Base-by-base conservation (phyloP, 2,329 filamentous ascomycete species). In the Trichophyton verrucosum region DNA sequence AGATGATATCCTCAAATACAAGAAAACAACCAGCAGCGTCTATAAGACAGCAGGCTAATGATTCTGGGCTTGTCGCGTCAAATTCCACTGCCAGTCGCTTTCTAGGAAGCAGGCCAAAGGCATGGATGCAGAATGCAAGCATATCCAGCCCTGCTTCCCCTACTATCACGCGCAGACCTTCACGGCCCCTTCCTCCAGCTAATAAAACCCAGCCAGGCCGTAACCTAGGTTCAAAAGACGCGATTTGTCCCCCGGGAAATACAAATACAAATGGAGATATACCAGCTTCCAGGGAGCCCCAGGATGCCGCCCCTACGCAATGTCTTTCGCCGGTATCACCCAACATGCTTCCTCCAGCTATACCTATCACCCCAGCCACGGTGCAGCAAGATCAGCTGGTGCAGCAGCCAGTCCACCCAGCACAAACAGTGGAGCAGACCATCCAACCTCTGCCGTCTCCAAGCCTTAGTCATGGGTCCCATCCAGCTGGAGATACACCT, bases 1-100 rank as follows among this genome's bases (percentile, higher is more conserved):
- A 40, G n/a, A 60, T 40, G 27, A 44, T 20, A 17, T 24, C 46
- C 27, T 17, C 58, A 20, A 40, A 51, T 13, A 27, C 51, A 30
- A 47, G 57, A 46, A 38, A 38, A 17, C n/a, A 11, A 46, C 22
- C 56, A 11, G 9, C 60, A 36, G 20, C 62, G 42, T 24, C 51
- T 22, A 47, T 20, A 47, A 47, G 44, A 24, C 44, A 47, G 9
- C 44, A 47, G 17, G 17, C 57, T 33, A 15, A 38, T 17, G 60
- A 49, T 49, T 20, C 51, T 24, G 56, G 55, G n/a, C 59, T 63
- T 44, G 59, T 61, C 44, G 51, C 22, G 17, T 71, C 69, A 59
- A 77, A 77, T 66, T 70, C 70, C 55, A 77, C 75, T 13, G 71
- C 71, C 55, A 74, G 63, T 60, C 66, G 68, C 58, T 77, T 77